A percentile compares a stretch with the other conserved stretches of the same genome.
Conservation (phyloP, 2,329 filamentous ascomycete species). For the Talaromyces atroroseus region DNA sequence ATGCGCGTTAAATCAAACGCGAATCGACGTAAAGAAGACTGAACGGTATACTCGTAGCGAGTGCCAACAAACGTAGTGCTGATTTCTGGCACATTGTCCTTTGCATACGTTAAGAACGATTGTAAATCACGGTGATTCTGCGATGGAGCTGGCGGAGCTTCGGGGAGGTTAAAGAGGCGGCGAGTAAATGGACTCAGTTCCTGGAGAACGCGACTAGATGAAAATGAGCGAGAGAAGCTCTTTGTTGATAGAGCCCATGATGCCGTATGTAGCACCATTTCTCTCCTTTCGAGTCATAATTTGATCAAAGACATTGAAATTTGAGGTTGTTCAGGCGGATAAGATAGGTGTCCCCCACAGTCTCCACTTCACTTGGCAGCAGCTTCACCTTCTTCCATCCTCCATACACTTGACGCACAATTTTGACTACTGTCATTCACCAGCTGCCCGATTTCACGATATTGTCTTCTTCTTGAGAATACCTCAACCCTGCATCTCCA, state of each 20-base stretch:
- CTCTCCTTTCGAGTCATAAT: not conserved
- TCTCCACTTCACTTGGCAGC: no score
- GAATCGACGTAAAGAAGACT: constrained; percentile 33
- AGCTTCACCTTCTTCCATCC: not conserved
- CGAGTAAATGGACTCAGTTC: constrained; percentile 25
- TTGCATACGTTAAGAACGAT: constrained; percentile 38
- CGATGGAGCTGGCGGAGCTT: constrained; percentile 29
- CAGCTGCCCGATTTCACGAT: not conserved
- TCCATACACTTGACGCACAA: no score
- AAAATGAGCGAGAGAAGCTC: constrained; percentile 8
- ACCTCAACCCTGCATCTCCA: not conserved
- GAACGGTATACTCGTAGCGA: constrained; percentile 44
- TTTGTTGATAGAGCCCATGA: not conserved
- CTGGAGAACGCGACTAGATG: constrained; percentile 4
- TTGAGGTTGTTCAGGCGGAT: not conserved
- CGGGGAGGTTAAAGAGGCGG: constrained; percentile 33
- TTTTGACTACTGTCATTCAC: not conserved
- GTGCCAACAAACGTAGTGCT: constrained; percentile 42
- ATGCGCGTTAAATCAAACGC: constrained; percentile 39
- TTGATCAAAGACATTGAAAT: not conserved
- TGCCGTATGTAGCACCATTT: not conserved
- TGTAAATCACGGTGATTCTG: constrained; percentile 32
- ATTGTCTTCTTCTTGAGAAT: no score
- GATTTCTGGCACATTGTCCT: constrained; percentile 28
- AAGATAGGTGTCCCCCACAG: not conserved